Base-by-base conservation (phyloP, 345 rosid genomes). In the Citrus hindsii region DNA sequence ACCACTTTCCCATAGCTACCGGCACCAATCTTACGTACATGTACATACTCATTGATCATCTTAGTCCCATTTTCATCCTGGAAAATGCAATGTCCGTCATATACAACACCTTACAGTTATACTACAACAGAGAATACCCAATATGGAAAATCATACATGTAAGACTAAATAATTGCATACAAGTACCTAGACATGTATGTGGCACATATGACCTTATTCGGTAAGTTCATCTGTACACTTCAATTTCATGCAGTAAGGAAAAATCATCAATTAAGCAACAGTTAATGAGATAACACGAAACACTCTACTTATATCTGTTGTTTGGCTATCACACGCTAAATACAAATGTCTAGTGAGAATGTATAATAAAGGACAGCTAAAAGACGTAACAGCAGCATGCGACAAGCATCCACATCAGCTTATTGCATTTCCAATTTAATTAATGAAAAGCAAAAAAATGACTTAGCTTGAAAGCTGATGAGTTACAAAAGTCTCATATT, bases 1-100 rank as follows among this genome's bases (percentile, higher is more conserved):
- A 97, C 99, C 95, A 97, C 99, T 97, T 97, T 97, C 22, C 99
- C 99, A 83, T 97, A 97, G 90, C 98, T 97, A 72, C 98, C 99
- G 28, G 98, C 82, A 83, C 98, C 99, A 87, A 97, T 94, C 89
- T 91, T 97, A 74, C 25, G 69, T 79, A 82, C 92, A 0, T 92
- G 91, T 74, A 94, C 97, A 87, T 94, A 94, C 87, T 90, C 97
- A 85, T 96, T 94, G 83, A 96, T 82, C 86, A 82, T 90, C 87
- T 94, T 96, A 76, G 86, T 89, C 77, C 99, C 99, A 81, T 92
- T 77, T 77, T 97, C 98, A 90, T 97, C 98, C 99, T 97, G 85
- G 62, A 84, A 83, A 63, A 68, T 24, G 59, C 30, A 75, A 4
- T 42, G 65, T 9, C n/a, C 61, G n/a, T 18, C n/a, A 48, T 46